These are phyloP conservation scores for Aspergillus japonicus DNA, from an alignment of 2,329 filamentous ascomycete genomes.

Conservation along the genomic window DNA sequence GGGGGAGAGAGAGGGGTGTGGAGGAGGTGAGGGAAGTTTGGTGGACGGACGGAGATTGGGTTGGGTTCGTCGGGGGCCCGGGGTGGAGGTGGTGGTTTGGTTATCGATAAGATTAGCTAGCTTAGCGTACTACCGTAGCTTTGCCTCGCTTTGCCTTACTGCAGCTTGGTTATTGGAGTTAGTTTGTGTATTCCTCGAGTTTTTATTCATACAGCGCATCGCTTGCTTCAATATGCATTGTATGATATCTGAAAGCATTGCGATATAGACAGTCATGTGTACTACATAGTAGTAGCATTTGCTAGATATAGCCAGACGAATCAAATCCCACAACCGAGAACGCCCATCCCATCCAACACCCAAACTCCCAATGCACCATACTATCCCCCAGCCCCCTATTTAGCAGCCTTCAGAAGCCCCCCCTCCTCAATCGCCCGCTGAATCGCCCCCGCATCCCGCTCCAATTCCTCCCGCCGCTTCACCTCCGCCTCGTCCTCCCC, in stretches of 20 bases:
- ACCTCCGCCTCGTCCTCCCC: conserved; percentile 43
- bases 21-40: background rate
- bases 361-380: background rate
- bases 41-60: background rate
- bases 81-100: background rate
- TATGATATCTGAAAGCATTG: too few relatives aligned
- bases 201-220: too few relatives aligned
- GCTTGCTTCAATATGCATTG: too few relatives aligned
- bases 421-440: conserved; percentile 43
- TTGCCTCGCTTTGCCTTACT: too few relatives aligned
- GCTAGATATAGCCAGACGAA: too few relatives aligned
- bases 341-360: background rate
- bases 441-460: conserved; percentile 50
- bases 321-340: too few relatives aligned
- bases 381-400: background rate
- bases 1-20: background rate
- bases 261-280: too few relatives aligned
- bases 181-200: too few relatives aligned
- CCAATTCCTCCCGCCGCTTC: conserved; percentile 44
- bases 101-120: background rate
- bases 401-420: conserved; percentile 24
- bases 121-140: background rate
- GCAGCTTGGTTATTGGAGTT: too few relatives aligned
- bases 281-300: too few relatives aligned
- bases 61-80: background rate